phyloP scores from a whole-genome alignment of 768 basidiomycete genomes.

The Sporobolomyces phaffii region DNA sequence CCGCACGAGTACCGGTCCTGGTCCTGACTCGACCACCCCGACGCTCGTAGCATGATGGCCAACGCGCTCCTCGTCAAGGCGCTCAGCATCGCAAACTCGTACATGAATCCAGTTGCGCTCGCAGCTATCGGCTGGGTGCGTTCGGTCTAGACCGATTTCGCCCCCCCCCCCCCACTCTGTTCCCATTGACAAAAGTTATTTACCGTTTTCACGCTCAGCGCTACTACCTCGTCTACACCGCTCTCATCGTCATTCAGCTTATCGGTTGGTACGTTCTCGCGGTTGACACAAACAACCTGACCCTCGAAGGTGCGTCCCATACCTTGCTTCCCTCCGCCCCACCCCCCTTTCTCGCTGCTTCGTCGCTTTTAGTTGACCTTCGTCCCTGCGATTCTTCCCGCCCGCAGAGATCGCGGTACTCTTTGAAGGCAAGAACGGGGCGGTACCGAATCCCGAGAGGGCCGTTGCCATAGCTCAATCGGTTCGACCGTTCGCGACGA shows the following conservation, averaged over 20 bases:
- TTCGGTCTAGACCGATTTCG: neutral
- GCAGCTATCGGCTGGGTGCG: conserved; percentile 41
- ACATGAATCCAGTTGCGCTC: conserved; percentile 43
- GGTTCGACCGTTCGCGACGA: neutral
- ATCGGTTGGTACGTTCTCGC: conserved; percentile 36
- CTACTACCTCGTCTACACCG: conserved; percentile 41
- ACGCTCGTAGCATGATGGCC: conserved; percentile 3
- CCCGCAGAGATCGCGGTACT: conserved; percentile 39
- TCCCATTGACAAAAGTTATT: too few relatives aligned
- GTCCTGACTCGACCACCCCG: neutral
- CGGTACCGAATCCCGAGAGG: conserved; percentile 30
- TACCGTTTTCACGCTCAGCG: neutral
- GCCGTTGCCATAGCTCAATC: neutral
- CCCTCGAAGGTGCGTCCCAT: conserved; percentile 41
- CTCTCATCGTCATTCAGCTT: conserved; percentile 28
- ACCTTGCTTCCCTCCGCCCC: neutral
- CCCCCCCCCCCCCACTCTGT: neutral
- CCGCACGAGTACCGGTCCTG: too few relatives aligned
- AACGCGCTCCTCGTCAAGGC: conserved; percentile 18
- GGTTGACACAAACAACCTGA: conserved; percentile 43
- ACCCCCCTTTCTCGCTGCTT: too few relatives aligned
- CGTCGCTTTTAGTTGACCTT: too few relatives aligned
- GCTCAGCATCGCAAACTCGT: conserved; percentile 34
- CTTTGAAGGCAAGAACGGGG: conserved; percentile 41
- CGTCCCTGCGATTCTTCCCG: too few relatives aligned